Evolutionary conservation across 2,329 filamentous ascomycete genomes (phyloP).

Genomic region (Trichoderma sp.): DNA sequence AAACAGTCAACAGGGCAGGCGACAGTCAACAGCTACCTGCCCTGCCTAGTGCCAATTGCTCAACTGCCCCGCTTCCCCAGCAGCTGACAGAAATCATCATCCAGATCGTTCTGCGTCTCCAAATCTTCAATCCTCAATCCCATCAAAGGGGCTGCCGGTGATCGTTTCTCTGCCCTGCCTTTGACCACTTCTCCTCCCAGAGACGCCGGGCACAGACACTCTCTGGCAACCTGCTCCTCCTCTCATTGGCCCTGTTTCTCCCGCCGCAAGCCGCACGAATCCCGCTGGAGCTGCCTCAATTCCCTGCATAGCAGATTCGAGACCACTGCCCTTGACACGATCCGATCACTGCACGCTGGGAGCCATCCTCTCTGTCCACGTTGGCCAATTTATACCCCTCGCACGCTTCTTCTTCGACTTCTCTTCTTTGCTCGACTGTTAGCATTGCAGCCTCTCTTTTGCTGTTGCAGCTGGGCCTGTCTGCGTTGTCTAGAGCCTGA

Average conservation of each 20-base stretch:
- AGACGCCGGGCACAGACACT: background rate
- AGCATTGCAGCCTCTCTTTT: background rate
- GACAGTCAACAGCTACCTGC: no score
- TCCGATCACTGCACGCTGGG: background rate
- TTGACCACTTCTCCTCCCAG: background rate
- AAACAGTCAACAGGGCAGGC: background rate
- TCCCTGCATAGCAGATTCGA: constrained; percentile 3
- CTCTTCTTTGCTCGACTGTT: background rate
- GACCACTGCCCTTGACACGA: constrained; percentile 5
- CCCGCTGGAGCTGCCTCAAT: background rate
- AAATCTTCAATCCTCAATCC: constrained; percentile 8
- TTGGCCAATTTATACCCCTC: background rate
- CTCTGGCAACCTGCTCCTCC: background rate
- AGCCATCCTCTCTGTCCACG: background rate
- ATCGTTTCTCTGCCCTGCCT: constrained; percentile 6
- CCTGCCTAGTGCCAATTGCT: no score
- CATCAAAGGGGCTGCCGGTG: constrained; percentile 23
- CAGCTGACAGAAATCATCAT: constrained; percentile 23
- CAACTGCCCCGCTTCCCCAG: constrained; percentile 27
- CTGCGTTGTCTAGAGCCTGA: background rate
- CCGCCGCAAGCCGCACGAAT: background rate
- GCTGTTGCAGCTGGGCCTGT: background rate
- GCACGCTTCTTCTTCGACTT: background rate
- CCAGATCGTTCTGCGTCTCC: background rate
- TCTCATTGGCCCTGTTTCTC: background rate